Conservation (phyloP, 148 eudicot species). For the Agrostemma githago region DNA sequence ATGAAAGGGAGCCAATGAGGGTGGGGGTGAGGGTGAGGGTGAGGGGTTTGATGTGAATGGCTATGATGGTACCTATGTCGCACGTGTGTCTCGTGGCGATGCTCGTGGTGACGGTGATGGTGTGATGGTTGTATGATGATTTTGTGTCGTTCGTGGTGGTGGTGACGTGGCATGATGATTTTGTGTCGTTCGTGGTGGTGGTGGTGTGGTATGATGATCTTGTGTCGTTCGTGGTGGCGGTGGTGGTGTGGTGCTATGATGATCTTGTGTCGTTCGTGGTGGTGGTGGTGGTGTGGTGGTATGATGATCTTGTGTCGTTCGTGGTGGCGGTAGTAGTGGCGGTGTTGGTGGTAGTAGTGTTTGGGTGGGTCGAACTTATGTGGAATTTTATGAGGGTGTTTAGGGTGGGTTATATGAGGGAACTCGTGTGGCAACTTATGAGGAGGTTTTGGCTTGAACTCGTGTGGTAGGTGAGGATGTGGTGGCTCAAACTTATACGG, state of each 20-base stretch:
- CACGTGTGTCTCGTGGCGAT: background rate
- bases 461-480: conserved; percentile 9
- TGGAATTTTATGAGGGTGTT: conserved; percentile 15
- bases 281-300: conserved; percentile 1
- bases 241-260: background rate
- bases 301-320: background rate
- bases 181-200: background rate
- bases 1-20: conserved; percentile 7
- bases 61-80: background rate
- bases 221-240: background rate
- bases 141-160: background rate
- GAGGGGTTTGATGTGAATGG: background rate
- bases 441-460: conserved; percentile 21
- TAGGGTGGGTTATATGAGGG: background rate
- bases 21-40: conserved; percentile 12
- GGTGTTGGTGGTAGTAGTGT: background rate
- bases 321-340: background rate
- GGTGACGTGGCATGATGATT: background rate
- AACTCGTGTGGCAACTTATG: conserved; percentile 18
- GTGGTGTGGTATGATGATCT: background rate
- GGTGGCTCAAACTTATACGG: conserved; percentile 15
- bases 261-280: background rate
- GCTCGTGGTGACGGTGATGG: background rate
- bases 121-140: background rate
- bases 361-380: conserved; percentile 14